Conservation (phyloP, 2,329 filamentous ascomycete species). For the Paramyrothecium roridum region DNA sequence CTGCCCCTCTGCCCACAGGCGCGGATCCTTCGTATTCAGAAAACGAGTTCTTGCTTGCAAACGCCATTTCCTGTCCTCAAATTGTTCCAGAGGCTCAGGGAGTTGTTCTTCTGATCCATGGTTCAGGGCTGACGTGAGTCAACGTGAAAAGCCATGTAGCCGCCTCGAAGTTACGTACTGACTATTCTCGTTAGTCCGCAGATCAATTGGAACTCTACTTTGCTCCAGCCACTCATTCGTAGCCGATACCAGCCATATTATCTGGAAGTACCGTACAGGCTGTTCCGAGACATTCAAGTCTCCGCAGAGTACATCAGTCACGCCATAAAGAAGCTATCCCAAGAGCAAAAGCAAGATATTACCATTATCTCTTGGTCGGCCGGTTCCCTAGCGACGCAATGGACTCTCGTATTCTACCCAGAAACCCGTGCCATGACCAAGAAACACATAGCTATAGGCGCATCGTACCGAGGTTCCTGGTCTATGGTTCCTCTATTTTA, state of each 20-base stretch:
- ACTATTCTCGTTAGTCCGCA: neutral
- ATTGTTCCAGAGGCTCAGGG: neutral
- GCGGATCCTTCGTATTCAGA: neutral
- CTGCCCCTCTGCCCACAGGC: neutral
- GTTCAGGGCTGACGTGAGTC: conserved; percentile 2
- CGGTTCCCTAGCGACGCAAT: conserved; percentile 1
- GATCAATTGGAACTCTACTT: conserved; percentile 3
- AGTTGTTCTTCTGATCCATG: conserved; percentile 1
- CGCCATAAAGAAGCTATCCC: conserved; percentile 1
- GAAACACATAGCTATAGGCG: conserved; percentile 1
- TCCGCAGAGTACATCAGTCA: conserved; percentile 2
- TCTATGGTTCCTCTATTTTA: conserved; percentile 1
- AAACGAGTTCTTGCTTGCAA: neutral
- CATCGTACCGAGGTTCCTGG: conserved; percentile 2
- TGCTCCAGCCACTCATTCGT: conserved; percentile 1
- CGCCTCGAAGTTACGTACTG: too few species aligned
- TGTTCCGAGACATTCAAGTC: conserved; percentile 2
- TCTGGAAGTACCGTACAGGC: conserved; percentile 1
- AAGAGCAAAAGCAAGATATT: neutral
- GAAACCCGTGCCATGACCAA: conserved; percentile 4
- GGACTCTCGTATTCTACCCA: conserved; percentile 3
- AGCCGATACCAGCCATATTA: conserved; percentile 2
- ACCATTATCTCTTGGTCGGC: conserved; percentile 6
- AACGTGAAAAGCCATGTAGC: neutral
- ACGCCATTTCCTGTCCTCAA: neutral